phyloP scores from a whole-genome alignment of 1,139 yeast genomes.

The Arxiozyma slooffiae region DNA sequence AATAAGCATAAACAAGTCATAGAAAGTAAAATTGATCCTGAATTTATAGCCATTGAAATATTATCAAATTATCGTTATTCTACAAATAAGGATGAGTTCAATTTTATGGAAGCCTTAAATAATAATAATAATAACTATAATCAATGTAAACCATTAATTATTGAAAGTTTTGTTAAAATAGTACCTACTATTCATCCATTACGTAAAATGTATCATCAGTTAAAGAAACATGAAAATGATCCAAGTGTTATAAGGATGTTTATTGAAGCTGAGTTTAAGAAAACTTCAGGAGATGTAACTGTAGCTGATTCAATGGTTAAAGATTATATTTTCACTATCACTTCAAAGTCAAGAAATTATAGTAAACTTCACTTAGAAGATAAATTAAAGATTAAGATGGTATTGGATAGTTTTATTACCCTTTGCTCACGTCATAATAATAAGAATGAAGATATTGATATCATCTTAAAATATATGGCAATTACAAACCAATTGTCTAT shows the following conservation, averaged over 20 bases:
- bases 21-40: not conserved
- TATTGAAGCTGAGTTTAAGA: constrained; percentile 20
- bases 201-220: constrained; percentile 16
- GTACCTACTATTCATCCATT: constrained; percentile 17
- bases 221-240: constrained; percentile 13
- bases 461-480: not conserved
- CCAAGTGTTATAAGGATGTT: constrained; percentile 16
- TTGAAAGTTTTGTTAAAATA: constrained; percentile 17
- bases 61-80: constrained; percentile 16
- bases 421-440: not conserved
- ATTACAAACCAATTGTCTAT: constrained; percentile 1
- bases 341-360: not conserved
- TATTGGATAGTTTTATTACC: not conserved
- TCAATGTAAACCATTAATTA: constrained; percentile 5
- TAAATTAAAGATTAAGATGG: not conserved
- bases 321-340: not conserved
- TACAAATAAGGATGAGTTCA: constrained; percentile 10
- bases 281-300: constrained; percentile 9
- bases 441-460: not conserved
- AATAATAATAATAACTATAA: not conserved
- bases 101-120: constrained; percentile 11
- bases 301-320: not conserved
- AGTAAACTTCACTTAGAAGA: not conserved
- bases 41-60: constrained; percentile 15
- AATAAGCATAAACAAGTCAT: not conserved